Evolutionary conservation across 2,329 filamentous ascomycete species (phyloP).

Genomic region (Penicillium sumatraense): DNA sequence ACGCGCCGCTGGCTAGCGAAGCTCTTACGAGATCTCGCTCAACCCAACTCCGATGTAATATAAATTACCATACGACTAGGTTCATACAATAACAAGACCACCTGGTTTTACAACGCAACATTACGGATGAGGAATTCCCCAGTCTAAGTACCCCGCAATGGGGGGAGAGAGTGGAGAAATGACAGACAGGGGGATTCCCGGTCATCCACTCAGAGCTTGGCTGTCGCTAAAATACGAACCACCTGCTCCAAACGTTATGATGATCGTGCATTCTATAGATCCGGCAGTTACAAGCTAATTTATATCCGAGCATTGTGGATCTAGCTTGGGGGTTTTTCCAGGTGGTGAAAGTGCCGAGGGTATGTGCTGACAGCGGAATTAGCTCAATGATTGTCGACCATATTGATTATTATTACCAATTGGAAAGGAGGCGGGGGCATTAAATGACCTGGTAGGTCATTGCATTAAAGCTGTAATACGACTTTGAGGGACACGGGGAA

Average conservation of each 20-base stretch:
- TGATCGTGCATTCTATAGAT: neutral
- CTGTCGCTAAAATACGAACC: neutral
- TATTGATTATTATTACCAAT: neutral
- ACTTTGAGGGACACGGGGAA: neutral
- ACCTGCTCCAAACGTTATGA: neutral
- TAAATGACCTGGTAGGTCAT: no score
- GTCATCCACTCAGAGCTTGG: constrained; percentile 3
- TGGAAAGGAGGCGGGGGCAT: neutral
- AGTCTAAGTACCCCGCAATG: constrained; percentile 3
- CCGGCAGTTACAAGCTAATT: neutral
- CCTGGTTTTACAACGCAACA: no score
- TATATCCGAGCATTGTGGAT: constrained; percentile 8
- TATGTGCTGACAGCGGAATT: neutral
- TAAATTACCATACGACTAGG: no score
- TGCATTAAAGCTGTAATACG: neutral
- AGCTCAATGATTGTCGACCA: neutral
- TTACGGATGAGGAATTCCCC: neutral
- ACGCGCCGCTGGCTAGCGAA: no score
- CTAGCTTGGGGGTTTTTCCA: constrained; percentile 1
- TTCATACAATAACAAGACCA: no score
- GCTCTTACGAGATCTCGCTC: no score
- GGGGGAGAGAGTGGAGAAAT: constrained; percentile 3
- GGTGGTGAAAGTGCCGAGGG: neutral
- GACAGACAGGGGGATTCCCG: constrained; percentile 14
- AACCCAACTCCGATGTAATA: no score